Base-by-base conservation (phyloP, 78 protist genomes). In the Parvularia atlantis region DNA sequence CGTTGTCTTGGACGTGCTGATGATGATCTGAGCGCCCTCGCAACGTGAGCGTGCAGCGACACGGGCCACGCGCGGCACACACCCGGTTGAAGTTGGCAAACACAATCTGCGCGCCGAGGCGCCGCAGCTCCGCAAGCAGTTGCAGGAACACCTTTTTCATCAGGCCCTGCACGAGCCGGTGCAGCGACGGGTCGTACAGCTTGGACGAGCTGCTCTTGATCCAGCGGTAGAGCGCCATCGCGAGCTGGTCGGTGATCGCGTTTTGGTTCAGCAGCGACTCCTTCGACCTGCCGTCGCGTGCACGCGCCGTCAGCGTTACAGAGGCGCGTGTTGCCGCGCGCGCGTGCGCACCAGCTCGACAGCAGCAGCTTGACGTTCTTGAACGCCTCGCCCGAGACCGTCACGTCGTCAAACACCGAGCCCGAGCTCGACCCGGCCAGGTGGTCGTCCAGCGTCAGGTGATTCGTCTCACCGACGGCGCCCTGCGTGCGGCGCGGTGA, bases 161-260 rank as follows among this genome's bases (percentile, higher is more conserved):
- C 62, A 84, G 53, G 26, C 53, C 37, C 59, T 83, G 92, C 2
- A 92, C 68, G 14, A 73, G 31, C 26, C 77, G 63, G 76, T 69
- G 83, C 64, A 92, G 13, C 17, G 66, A 56, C 28, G 91, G 89
- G 36, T 92, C 97, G 54, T 84, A 80, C 33, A 86, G 65, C 40
- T 36, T 54, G 30, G 93, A 60, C 33, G 56, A 4, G n/a, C 86
- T 78, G 24, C 71, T 60, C 17, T 76, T 36, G 14, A 92, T 62
- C 97, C 97, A 92, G 19, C 93, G 80, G 53, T 82, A 88, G 65
- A 10, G 48, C 9, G 77, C 37, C 13, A 89, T 44, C 94, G 91
- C 85, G 22, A 86, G 78, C n/a, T n/a, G n/a, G n/a, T n/a, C n/a
- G n/a, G n/a, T n/a, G n/a, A n/a, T n/a, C n/a, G n/a, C n/a, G n/a